phyloP scores from a whole-genome alignment of 192 early-diverging fungal species.

The Coemansia sp. region DNA sequence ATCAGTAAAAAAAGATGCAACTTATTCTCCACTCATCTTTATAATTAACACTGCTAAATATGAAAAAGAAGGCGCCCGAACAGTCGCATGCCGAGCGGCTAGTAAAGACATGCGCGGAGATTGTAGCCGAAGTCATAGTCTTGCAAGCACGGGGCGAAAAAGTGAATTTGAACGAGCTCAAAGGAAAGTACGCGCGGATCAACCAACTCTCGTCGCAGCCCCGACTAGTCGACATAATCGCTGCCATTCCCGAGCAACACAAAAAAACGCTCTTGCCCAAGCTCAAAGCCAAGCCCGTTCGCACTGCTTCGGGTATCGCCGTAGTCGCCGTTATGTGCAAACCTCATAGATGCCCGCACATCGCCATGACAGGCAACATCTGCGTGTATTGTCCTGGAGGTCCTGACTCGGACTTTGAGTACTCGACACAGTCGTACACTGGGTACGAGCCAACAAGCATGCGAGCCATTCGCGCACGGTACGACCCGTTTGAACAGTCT shows the following conservation, averaged over 20 bases:
- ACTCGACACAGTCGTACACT: constrained; percentile 99
- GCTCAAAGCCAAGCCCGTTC: constrained; percentile 92
- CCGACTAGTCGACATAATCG: constrained; percentile 94
- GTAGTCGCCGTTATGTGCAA: constrained; percentile 58
- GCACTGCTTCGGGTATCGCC: constrained; percentile 72
- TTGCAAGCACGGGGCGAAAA: constrained; percentile 64
- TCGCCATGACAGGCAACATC: constrained; percentile 99
- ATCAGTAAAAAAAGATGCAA: not conserved
- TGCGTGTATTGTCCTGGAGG: constrained; percentile 98
- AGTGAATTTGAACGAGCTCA: constrained; percentile 87
- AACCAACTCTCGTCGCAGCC: constrained; percentile 85
- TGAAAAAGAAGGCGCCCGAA: constrained; percentile 47
- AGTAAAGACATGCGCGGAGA: constrained; percentile 83
- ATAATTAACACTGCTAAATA: not conserved
- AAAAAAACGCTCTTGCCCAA: constrained; percentile 77
- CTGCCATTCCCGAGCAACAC: constrained; percentile 94
- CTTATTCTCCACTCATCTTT: too few species aligned
- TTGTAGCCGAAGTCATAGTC: constrained; percentile 82
- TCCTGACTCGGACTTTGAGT: constrained; percentile 99
- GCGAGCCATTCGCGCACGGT: constrained; percentile 97
- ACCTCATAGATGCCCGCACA: constrained; percentile 95
- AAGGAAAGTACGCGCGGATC: constrained; percentile 66
- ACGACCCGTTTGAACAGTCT: constrained; percentile 96
- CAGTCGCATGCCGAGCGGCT: constrained; percentile 64
- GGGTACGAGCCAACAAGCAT: constrained; percentile 99